These are phyloP conservation scores for Erythrophleum ivorense DNA, from an alignment of 331 rosid species.

Conservation along the genomic window DNA sequence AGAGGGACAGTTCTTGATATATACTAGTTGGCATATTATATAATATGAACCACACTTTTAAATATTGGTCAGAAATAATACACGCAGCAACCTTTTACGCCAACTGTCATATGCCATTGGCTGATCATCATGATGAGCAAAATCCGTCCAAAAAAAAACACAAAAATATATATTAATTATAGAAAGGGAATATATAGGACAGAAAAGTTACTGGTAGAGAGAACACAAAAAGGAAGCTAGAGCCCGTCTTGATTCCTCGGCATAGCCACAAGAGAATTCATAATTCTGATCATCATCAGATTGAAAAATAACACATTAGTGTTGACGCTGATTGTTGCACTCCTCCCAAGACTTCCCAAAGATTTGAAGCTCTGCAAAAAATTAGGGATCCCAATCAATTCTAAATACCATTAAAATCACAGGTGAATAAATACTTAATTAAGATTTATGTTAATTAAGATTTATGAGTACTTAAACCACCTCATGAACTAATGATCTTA, in stretches of 20 bases:
- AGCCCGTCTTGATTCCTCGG: constrained; percentile 41
- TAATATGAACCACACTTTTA: constrained; percentile 44
- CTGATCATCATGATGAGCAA: constrained; percentile 26
- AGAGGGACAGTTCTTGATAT: constrained; percentile 32
- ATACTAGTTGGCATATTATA: constrained; percentile 29
- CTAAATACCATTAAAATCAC: constrained; percentile 1
- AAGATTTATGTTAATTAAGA: constrained; percentile 2
- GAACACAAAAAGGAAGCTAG: constrained; percentile 37
- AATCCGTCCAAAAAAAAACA: constrained; percentile 37
- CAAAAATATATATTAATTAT: constrained; percentile 3
- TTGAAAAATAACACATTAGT: constrained; percentile 34
- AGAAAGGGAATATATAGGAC: constrained; percentile 41
- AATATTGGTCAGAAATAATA: constrained; percentile 47
- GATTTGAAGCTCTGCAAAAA: constrained; percentile 66
- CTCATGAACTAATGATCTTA: neutral
- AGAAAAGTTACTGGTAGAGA: constrained; percentile 45
- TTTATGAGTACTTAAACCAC: constrained; percentile 10
- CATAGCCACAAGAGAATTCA: constrained; percentile 22
- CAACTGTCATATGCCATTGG: constrained; percentile 48
- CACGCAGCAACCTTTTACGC: constrained; percentile 50
- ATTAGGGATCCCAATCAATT: constrained; percentile 21
- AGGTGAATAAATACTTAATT: neutral
- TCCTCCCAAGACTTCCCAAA: constrained; percentile 65
- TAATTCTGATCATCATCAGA: constrained; percentile 36
- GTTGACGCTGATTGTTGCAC: constrained; percentile 54